Evolutionary conservation across 371 early-diverging fungal genomes (phyloP), one percentile per base, ranked within the genome.

Genomic region (Apophysomyces ossiformis): DNA sequence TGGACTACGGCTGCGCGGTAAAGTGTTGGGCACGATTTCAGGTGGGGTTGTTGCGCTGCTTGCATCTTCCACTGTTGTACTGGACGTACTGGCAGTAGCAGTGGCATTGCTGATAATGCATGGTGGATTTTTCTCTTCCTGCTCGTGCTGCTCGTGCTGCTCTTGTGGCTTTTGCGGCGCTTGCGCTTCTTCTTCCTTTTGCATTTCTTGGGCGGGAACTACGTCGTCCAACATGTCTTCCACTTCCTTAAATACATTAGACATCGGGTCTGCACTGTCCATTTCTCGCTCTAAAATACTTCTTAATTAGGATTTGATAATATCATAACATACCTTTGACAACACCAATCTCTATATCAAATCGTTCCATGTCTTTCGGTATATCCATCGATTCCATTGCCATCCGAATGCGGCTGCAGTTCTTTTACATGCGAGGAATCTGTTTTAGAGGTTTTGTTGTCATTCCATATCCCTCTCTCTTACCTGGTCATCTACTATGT

Each of bases 401-500:
- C 5, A 64, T 57, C 9, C 74, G 67, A 11, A 74, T 68, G 5
- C 74, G 64, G 36, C 65, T 70, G 37, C 70, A 74, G 39, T 69
- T 70, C 67, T 70, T 18, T 9, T 7, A 35, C 12, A 37, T 37
- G 16, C 37, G 2, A n/a, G 16, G 9, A 21, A 13, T 4, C 41
- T 13, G 32, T 5, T 11, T 41, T 41, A 21, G 44, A 12, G 7
- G n/a, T 9, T n/a, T 26, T 13, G 21, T 11, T 15, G n/a, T 12
- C 32, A 11, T 1, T 60, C 5, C 5, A 15, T 43, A 43, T 26
- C 32, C 45, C 11, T 21, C 12, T 41, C 11, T 9, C 26, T 50
- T 64, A 70, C 71, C 71, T 74, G 74, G 18, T 74, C 74, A 41
- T 74, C 69, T 5, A 74, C 68, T 16, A 68, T 70, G 59, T 68